Evolutionary conservation across 2,329 filamentous ascomycete genomes (phyloP), one percentile per base, ranked within the genome.

Genomic region (Penicillium sp.): DNA sequence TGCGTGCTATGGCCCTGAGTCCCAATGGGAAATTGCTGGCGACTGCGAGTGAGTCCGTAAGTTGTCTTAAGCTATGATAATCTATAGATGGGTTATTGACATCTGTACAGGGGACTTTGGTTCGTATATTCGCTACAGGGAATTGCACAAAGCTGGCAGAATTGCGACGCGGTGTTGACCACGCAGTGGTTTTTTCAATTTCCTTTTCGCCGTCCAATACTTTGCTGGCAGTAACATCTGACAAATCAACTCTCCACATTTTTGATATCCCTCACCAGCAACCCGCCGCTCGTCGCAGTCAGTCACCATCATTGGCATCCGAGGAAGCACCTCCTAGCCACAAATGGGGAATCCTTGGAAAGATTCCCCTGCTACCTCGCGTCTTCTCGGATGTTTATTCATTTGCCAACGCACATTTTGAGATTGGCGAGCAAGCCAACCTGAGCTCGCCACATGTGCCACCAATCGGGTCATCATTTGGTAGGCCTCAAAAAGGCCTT

Each of bases 171-270:
- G 94, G 94, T 40, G 88, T 96, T 45, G 94, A 99, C 67, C 88
- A 86, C 35, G 92, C 94, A 16, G 86, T 86, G 51, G 89, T 97
- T 62, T 96, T 90, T 75, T 93, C 90, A 2, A 80, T 99, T 11
- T 88, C 88, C 11, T 94, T 99, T 72, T 95, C 90, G 19, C 92
- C 92, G 0, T 87, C 87, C 0, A 89, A 88, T 49, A 84, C 82
- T 41, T 83, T 91, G 69, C 82, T 97, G 11, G 94, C 94, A 26
- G 93, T 91, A 59, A 97, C 93, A 1, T 97, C 92, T 1, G 94
- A 99, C 79, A 99, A 97, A 75, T 92, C 90, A 6, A 99, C 92
- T 0, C 80, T 99, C 11, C 94, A 99, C 74, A 83, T 99, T 36
- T 99, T 97, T 69, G 91, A 97, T 68, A 81, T 97, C 1, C 88